Conservation (phyloP, 768 basidiomycete genomes). For the Lactarius hengduanensis region DNA sequence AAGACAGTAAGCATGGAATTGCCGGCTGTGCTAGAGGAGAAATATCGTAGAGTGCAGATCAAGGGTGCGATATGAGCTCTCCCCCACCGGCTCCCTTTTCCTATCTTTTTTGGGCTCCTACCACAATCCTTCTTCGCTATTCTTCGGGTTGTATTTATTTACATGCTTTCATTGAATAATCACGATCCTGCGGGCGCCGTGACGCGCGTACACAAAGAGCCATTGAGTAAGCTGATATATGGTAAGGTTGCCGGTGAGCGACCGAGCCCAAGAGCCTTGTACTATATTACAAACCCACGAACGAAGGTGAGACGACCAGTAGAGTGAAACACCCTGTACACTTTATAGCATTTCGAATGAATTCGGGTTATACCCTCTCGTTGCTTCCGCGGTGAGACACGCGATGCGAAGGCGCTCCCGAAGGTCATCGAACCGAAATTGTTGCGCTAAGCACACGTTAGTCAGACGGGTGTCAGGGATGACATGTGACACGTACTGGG, state of each 20-base stretch:
- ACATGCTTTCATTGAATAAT: slow-evolving; percentile 17
- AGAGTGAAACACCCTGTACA: not conserved
- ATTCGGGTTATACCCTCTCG: slow-evolving; percentile 7
- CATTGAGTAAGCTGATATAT: not conserved
- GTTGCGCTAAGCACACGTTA: slow-evolving; percentile 10
- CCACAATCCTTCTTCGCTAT: not conserved
- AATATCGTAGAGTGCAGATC: slow-evolving; percentile 84
- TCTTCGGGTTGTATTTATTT: slow-evolving; percentile 22
- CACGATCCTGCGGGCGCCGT: slow-evolving; percentile 8
- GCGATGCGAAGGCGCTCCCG: slow-evolving; percentile 17
- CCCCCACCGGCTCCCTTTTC: slow-evolving; percentile 15
- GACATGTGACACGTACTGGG: slow-evolving; percentile 10
- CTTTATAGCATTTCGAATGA: slow-evolving; percentile 10
- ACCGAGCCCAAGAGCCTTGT: not conserved
- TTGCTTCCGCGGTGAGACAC: slow-evolving; percentile 2
- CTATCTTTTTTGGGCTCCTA: slow-evolving; percentile 26
- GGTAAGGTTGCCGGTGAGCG: not conserved
- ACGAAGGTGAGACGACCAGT: not conserved
- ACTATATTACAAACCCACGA: not conserved
- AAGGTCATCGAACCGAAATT: slow-evolving; percentile 5
- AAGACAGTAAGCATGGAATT: slow-evolving; percentile 58
- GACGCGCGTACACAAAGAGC: slow-evolving; percentile 1
- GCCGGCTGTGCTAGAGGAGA: slow-evolving; percentile 66
- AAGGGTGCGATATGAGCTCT: slow-evolving; percentile 80
- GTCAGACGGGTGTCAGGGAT: not conserved